Percentiles rank a stretch among this genome's conserved stretches.
Evolutionary conservation across 192 early-diverging fungal genomes (phyloP).

Genomic region (Backusella morwellensis): DNA sequence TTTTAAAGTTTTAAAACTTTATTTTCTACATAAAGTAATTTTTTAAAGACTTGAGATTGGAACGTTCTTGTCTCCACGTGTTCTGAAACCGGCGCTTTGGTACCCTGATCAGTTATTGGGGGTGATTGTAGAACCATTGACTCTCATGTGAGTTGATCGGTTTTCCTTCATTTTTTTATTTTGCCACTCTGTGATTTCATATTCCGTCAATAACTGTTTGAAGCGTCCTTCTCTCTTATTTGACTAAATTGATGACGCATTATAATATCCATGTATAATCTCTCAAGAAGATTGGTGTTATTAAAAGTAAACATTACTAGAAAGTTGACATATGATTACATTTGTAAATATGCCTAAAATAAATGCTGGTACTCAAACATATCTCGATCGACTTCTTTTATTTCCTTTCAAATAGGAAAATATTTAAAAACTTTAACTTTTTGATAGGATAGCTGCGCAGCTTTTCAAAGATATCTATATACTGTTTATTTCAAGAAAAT

Average conservation of each 20-base stretch:
- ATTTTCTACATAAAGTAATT: not conserved
- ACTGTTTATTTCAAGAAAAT: too few species aligned
- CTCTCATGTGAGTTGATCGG: not conserved
- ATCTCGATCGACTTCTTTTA: not conserved
- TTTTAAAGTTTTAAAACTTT: not conserved
- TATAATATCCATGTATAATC: not conserved
- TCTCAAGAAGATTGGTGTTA: not conserved
- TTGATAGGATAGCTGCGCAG: too few species aligned
- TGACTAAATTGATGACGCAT: not conserved
- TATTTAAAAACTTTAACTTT: not conserved
- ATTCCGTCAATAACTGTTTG: not conserved
- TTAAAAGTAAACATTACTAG: too few species aligned
- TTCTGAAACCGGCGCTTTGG: not conserved
- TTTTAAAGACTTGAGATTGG: not conserved
- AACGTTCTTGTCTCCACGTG: not conserved
- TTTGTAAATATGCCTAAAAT: not conserved
- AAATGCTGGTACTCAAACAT: not conserved
- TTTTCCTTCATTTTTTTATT: not conserved
- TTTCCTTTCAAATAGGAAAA: not conserved
- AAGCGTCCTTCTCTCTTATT: not conserved
- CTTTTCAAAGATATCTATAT: too few species aligned
- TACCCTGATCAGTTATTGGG: not conserved
- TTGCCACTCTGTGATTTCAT: not conserved
- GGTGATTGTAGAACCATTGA: not conserved
- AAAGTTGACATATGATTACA: too few species aligned